A percentile compares a stretch with the other conserved stretches of the same genome.
These are phyloP conservation scores for Thinopyrum elongatum DNA, from an alignment of 176 grass and related monocot species.

Conservation along the genomic window DNA sequence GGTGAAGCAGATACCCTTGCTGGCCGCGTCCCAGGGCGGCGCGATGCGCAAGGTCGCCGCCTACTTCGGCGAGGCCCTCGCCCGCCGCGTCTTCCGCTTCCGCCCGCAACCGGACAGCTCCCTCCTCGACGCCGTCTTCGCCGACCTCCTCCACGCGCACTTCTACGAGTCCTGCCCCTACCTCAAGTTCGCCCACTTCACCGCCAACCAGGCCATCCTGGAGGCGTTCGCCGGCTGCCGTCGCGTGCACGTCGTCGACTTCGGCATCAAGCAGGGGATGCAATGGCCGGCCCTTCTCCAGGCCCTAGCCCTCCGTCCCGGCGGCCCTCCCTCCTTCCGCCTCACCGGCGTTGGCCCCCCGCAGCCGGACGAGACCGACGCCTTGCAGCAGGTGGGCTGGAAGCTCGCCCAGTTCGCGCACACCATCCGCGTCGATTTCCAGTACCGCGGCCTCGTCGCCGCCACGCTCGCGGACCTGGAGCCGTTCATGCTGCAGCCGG, in stretches of 20 bases:
- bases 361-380: slow-evolving; percentile 76
- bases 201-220: slow-evolving; percentile 93
- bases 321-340: slow-evolving; percentile 70
- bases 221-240: slow-evolving; percentile 85
- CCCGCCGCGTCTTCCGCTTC: slow-evolving; percentile 71
- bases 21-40: slow-evolving; percentile 79
- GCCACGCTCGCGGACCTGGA: slow-evolving; percentile 78
- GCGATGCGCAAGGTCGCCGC: slow-evolving; percentile 93
- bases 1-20: slow-evolving; percentile 80
- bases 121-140: slow-evolving; percentile 71
- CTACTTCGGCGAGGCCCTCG: slow-evolving; percentile 89
- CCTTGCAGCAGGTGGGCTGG: slow-evolving; percentile 82
- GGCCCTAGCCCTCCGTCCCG: slow-evolving; percentile 85
- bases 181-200: slow-evolving; percentile 99
- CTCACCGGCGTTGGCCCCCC: slow-evolving; percentile 85
- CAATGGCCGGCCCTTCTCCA: slow-evolving; percentile 96
- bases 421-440: slow-evolving; percentile 83
- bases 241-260: slow-evolving; percentile 92
- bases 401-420: slow-evolving; percentile 86
- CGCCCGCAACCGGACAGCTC: slow-evolving; percentile 48
- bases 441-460: slow-evolving; percentile 77
- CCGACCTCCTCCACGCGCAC: slow-evolving; percentile 80
- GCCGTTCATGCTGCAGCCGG: slow-evolving; percentile 68
- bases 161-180: slow-evolving; percentile 98
- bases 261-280: slow-evolving; percentile 95